A percentile compares a stretch with the other conserved stretches of the same genome.
These are phyloP conservation scores for Leccinellum luteum DNA, from an alignment of 768 basidiomycete species.

Conservation along the genomic window DNA sequence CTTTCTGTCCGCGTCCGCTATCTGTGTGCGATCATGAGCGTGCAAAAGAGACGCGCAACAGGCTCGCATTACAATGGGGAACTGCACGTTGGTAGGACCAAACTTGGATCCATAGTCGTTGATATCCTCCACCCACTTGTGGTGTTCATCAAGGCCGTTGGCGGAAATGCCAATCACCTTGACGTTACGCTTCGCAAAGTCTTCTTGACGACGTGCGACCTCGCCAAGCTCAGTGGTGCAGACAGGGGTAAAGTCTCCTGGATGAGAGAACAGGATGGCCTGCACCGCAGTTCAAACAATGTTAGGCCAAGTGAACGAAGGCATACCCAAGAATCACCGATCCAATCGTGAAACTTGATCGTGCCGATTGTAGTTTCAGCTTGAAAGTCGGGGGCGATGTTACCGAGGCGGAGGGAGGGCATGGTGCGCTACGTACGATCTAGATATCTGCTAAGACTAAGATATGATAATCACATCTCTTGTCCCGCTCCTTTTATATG, in stretches of 20 bases:
- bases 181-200: conserved; percentile 85
- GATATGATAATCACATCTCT: conserved; percentile 5
- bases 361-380: conserved; percentile 84
- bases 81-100: conserved; percentile 73
- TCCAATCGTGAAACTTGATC: conserved; percentile 94
- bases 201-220: conserved; percentile 80
- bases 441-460: not conserved
- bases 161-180: conserved; percentile 94
- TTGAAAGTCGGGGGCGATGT: conserved; percentile 86
- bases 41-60: not conserved
- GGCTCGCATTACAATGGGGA: conserved; percentile 71
- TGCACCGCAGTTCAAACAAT: conserved; percentile 27
- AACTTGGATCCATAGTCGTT: conserved; percentile 70
- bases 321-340: conserved; percentile 82
- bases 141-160: conserved; percentile 82
- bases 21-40: conserved; percentile 45
- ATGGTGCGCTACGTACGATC: conserved; percentile 20
- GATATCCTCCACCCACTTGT: conserved; percentile 88
- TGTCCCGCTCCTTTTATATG: conserved; percentile 4
- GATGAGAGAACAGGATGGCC: conserved; percentile 93
- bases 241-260: conserved; percentile 89
- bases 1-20: conserved; percentile 87
- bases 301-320: not conserved
- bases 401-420: conserved; percentile 75
- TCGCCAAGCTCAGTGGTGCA: conserved; percentile 98